Percentiles rank a stretch among this genome's conserved stretches.
Evolutionary conservation across 2,329 filamentous ascomycete species (phyloP).

Genomic region (Ampelomyces quisqualis): DNA sequence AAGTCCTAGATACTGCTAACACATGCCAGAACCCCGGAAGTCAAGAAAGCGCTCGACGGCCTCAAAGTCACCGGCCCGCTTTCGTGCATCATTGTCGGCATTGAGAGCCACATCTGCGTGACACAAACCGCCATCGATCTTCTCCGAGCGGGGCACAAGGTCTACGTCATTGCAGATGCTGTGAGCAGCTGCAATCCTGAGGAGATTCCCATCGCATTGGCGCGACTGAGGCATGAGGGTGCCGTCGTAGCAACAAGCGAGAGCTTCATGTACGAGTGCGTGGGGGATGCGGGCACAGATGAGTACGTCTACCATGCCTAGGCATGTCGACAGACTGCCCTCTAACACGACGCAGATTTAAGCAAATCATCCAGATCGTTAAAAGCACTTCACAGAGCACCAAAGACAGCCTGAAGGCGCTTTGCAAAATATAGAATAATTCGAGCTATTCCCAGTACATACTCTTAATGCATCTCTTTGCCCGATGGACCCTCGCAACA

Average conservation of each 20-base stretch:
- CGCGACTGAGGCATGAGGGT: constrained; percentile 71
- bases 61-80: constrained; percentile 32
- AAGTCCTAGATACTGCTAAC: constrained; percentile 1
- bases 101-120: constrained; percentile 92
- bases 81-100: constrained; percentile 75
- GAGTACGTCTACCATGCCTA: constrained; percentile 45
- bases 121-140: constrained; percentile 84
- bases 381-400: constrained; percentile 75
- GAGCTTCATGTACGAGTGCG: constrained; percentile 83
- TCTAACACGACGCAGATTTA: constrained; percentile 56
- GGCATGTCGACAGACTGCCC: not conserved
- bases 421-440: constrained; percentile 59
- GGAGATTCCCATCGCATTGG: constrained; percentile 78
- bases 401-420: constrained; percentile 63
- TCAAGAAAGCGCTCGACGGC: constrained; percentile 52
- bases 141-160: constrained; percentile 69
- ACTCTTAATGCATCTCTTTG: not conserved
- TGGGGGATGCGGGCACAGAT: constrained; percentile 74
- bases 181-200: constrained; percentile 84
- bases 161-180: constrained; percentile 85
- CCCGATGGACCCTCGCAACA: no score
- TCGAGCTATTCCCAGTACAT: not conserved
- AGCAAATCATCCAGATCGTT: constrained; percentile 70
- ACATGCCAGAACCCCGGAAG: constrained; percentile 57
- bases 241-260: constrained; percentile 83